These are phyloP conservation scores for Diatrype stigma DNA, from an alignment of 2,329 filamentous ascomycete genomes.

Conservation along the genomic window DNA sequence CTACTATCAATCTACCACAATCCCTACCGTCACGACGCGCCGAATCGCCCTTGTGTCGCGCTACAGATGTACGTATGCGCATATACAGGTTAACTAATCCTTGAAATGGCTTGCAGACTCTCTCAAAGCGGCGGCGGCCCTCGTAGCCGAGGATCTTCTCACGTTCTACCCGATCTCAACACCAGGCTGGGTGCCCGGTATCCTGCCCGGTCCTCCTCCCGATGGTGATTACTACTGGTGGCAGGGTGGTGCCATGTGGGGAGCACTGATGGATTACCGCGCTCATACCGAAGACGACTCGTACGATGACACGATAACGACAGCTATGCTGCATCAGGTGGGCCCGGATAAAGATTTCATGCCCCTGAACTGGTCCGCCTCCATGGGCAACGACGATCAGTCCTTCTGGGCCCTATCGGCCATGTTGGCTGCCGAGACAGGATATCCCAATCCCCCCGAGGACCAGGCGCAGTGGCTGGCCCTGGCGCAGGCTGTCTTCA, in stretches of 20 bases:
- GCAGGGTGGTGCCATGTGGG: conserved; percentile 67
- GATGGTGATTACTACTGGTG: conserved; percentile 68
- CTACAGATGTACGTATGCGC: too few species aligned
- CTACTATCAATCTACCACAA: too few species aligned
- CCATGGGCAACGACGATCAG: conserved; percentile 67
- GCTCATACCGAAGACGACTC: conserved; percentile 60
- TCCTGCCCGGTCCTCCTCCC: conserved; percentile 51
- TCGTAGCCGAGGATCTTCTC: conserved; percentile 48
- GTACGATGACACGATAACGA: conserved; percentile 56
- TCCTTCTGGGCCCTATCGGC: conserved; percentile 66
- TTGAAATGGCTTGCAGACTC: conserved; percentile 30
- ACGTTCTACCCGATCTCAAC: conserved; percentile 47
- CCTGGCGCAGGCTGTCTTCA: conserved; percentile 66
- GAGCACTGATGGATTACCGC: conserved; percentile 67
- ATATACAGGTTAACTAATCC: neutral
- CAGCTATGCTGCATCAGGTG: conserved; percentile 55
- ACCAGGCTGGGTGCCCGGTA: conserved; percentile 50
- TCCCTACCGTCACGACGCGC: too few species aligned
- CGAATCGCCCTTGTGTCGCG: too few species aligned
- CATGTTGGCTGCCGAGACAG: conserved; percentile 62
- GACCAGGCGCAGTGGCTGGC: conserved; percentile 57
- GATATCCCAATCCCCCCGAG: conserved; percentile 54
- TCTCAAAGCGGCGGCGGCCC: conserved; percentile 42
- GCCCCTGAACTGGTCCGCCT: conserved; percentile 55
- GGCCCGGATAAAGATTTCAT: conserved; percentile 55